phyloP scores from a whole-genome alignment of 805 yeast genomes.

The Starmera quercuum region DNA sequence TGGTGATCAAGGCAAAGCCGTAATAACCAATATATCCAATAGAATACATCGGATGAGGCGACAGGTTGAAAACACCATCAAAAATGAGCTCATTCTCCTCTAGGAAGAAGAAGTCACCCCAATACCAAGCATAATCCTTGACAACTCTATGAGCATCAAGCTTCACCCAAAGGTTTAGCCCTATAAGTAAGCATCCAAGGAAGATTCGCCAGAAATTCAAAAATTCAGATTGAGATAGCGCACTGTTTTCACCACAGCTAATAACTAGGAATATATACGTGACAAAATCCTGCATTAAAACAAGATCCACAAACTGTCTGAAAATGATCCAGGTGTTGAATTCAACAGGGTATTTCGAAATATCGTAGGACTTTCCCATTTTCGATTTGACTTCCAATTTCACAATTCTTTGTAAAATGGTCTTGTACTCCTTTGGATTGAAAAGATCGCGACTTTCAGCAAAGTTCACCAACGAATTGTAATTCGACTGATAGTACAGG shows the following conservation, averaged over 20 bases:
- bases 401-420: constrained; percentile 32
- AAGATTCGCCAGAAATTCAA: constrained; percentile 43
- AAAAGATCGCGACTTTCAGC: constrained; percentile 41
- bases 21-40: constrained; percentile 85
- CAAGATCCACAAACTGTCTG: constrained; percentile 72
- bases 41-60: constrained; percentile 91
- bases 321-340: constrained; percentile 79
- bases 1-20: constrained; percentile 72
- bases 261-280: constrained; percentile 60
- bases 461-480: constrained; percentile 44
- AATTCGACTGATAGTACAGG: constrained; percentile 57
- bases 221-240: constrained; percentile 35
- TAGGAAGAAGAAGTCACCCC: constrained; percentile 89
- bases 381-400: constrained; percentile 39
- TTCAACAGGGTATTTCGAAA: constrained; percentile 52
- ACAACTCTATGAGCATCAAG: constrained; percentile 83
- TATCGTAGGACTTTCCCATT: constrained; percentile 28
- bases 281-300: constrained; percentile 78
- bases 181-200: constrained; percentile 52
- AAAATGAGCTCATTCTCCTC: constrained; percentile 65
- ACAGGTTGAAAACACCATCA: constrained; percentile 84
- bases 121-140: constrained; percentile 89
- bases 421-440: constrained; percentile 22
- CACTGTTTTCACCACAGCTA: constrained; percentile 19
- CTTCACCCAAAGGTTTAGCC: constrained; percentile 80